Evolutionary conservation across 192 early-diverging fungal genomes (phyloP), one percentile per base, ranked within the genome.

Genomic region (Entomortierella lignicola): DNA sequence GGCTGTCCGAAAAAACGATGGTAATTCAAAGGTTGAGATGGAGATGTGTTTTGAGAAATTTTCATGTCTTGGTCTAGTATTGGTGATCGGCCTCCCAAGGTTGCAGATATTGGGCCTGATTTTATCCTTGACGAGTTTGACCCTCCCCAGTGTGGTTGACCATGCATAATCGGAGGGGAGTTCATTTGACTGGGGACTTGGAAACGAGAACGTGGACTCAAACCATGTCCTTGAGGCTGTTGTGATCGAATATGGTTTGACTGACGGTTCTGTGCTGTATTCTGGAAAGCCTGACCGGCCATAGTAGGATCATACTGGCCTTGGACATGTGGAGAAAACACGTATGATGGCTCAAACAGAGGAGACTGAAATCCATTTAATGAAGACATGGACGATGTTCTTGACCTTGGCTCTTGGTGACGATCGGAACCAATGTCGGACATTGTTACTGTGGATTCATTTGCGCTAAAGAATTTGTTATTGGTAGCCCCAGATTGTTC

Each of bases 361-460:
- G 72, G 72, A 1, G 72, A 77, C 34, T 68, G 65, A 48, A 62
- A 68, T 67, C 72, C 72, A 21, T 27, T 26, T 25, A 77, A 29
- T 1, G 72, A 68, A 10, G 72, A 77, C n/a, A 77, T 50, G 2
- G 72, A 77, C 0, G 72, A 77, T 1, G 64, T 57, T 31, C 72
- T 66, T 10, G 72, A 77, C 11, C 72, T 59, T 31, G 60, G 18
- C 18, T 37, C 72, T 13, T 43, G 39, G 25, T 52, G 39, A 18
- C 43, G 37, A 26, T 60, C 67, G 0, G 27, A 29, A 41, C 31
- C 54, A 15, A 23, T 18, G 1, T 12, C 31, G 4, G 42, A 10
- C n/a, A 30, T 23, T 43, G 8, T 8, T n/a, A 68, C 11, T 12
- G 55, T 42, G 18, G 66, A 52, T 6, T 59, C 66, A 32, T 1